Base-by-base conservation (phyloP, 768 basidiomycete genomes). In the Phylloporus scabripes region DNA sequence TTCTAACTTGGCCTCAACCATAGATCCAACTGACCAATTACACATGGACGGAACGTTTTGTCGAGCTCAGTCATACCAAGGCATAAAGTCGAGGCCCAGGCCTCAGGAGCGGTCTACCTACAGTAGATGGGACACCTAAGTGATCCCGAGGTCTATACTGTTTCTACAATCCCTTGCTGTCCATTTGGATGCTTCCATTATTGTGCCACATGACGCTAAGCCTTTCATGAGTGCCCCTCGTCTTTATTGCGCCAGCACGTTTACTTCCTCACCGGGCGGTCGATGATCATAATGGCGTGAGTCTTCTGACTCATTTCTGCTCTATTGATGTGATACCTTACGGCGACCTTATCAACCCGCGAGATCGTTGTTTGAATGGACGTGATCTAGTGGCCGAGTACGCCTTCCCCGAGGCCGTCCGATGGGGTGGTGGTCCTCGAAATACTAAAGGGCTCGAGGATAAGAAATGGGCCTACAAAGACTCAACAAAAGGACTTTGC, bases 371-470 rank as follows among this genome's bases (percentile, higher is more conserved):
- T 38, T 74, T 95, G 44, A 78, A 90, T 64, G 92, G 92, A 7
- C 78, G 94, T 42, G 81, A 85, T 44, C 79, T 99, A 45, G 83
- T 87, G 4, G 81, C 97, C 26, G 88, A 94, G 68, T 94, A 85
- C 55, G 92, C 92, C n/a, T 83, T 86, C 33, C 75, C 85, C 7
- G 91, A 93, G 12, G 92, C 92, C 7, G 89, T 93, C 31, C 81
- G 88, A 17, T 80, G 92, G 4, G 89, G 92, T n/a, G 83, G 81
- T 9, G 57, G 60, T 32, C 52, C 56, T 46, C 58, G 52, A 51
- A 32, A 49, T 49, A 17, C 56, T 47, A 48, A 55, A 54, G 51
- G 63, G 58, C 62, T 62, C 37, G 59, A 38, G 15, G 61, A 60
- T 42, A n/a, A 41, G 5, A 15, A 17, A 41, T 7, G 36, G 52